Evolutionary conservation across 108 stramenopile species (phyloP).

Genomic region (Nannochloropsis oceanica): DNA sequence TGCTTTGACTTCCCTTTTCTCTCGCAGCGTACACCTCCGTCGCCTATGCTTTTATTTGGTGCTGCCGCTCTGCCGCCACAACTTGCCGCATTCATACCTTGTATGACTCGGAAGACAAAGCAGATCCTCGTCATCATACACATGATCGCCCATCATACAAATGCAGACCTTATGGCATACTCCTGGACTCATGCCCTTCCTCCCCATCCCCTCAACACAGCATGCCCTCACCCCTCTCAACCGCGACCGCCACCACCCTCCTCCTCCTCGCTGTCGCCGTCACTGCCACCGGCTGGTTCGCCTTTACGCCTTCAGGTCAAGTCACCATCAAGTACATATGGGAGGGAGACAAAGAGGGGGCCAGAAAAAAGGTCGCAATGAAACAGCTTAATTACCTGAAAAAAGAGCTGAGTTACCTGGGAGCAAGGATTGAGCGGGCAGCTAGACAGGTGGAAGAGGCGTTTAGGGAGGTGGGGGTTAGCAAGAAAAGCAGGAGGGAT

Average conservation of each 20-base stretch:
- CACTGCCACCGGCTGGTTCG: neutral
- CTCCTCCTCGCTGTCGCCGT: neutral
- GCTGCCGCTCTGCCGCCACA: too few species aligned
- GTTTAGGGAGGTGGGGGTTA: neutral
- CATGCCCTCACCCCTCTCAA: neutral
- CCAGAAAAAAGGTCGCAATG: neutral
- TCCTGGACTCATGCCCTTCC: neutral
- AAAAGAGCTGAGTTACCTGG: neutral
- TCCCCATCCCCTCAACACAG: too few species aligned
- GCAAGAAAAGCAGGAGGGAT: neutral
- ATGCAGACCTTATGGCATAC: neutral
- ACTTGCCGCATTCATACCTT: too few species aligned
- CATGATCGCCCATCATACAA: too few species aligned
- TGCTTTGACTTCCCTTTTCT: too few species aligned
- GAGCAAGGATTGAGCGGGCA: neutral
- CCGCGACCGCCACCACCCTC: neutral
- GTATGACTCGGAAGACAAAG: too few species aligned
- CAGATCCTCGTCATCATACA: too few species aligned
- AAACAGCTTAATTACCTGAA: neutral
- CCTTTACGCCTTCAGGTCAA: neutral
- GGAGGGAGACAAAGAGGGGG: neutral
- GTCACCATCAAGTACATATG: neutral
- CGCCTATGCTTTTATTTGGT: too few species aligned
- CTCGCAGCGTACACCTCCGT: too few species aligned
- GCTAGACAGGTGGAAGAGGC: neutral